Conservation (phyloP, 768 basidiomycete species). For the Leccinum barrowsii region DNA sequence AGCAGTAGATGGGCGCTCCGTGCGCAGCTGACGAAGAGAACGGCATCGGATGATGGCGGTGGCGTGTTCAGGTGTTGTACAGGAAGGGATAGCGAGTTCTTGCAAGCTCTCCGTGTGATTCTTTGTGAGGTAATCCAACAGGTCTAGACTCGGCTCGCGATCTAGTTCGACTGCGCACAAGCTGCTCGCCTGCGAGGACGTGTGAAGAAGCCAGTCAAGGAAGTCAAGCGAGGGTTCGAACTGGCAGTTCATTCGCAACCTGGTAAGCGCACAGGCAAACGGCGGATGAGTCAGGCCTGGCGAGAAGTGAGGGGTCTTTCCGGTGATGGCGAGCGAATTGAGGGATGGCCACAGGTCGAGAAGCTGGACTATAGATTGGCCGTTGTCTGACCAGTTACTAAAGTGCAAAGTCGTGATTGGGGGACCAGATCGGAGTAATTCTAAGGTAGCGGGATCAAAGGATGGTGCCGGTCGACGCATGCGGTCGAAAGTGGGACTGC, state of each 20-base stretch:
- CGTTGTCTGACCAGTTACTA: conserved; percentile 69
- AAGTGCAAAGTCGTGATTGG: conserved; percentile 51
- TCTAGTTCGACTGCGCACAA: conserved; percentile 55
- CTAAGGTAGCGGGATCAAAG: conserved; percentile 50
- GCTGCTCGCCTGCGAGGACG: conserved; percentile 41
- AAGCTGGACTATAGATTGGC: conserved; percentile 53
- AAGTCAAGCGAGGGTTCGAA: conserved; percentile 58
- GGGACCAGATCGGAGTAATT: conserved; percentile 53
- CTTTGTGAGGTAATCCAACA: conserved; percentile 53
- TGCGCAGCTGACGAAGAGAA: conserved; percentile 50
- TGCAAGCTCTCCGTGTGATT: conserved; percentile 47
- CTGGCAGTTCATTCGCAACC: conserved; percentile 65
- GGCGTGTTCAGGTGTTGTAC: conserved; percentile 45
- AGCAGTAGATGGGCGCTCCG: conserved; percentile 51
- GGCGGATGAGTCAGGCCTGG: conserved; percentile 38
- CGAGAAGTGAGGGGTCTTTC: conserved; percentile 51
- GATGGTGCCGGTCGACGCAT: conserved; percentile 50
- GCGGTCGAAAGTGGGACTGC: conserved; percentile 43
- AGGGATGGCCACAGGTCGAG: conserved; percentile 62
- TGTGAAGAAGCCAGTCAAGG: conserved; percentile 65
- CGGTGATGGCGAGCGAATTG: conserved; percentile 52
- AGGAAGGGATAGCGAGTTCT: conserved; percentile 57
- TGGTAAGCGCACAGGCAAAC: conserved; percentile 44
- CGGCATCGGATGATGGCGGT: conserved; percentile 45
- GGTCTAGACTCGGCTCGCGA: conserved; percentile 52